These are phyloP conservation scores for Silene uniflora DNA, from an alignment of 148 eudicot species.

Conservation along the genomic window DNA sequence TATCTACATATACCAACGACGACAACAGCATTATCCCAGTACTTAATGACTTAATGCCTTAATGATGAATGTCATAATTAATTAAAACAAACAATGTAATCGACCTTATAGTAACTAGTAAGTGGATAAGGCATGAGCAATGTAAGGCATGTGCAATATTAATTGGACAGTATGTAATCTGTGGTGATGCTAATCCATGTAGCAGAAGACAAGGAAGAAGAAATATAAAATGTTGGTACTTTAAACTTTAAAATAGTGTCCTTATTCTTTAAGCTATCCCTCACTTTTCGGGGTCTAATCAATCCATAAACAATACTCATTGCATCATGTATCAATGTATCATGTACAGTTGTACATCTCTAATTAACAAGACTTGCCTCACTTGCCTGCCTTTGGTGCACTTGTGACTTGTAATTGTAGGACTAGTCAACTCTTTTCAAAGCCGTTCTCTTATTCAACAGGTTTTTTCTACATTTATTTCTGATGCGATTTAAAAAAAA, in stretches of 20 bases:
- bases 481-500: too few species aligned
- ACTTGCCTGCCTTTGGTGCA: background rate
- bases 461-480: too few species aligned
- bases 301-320: too few species aligned
- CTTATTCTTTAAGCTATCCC: conserved; percentile 5
- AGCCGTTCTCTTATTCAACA: too few species aligned
- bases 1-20: too few species aligned
- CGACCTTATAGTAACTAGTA: too few species aligned
- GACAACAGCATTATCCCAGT: too few species aligned
- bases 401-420: background rate
- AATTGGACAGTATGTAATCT: background rate
- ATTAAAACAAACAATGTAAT: too few species aligned
- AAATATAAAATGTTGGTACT: conserved; percentile 7
- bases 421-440: too few species aligned
- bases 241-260: background rate
- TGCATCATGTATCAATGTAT: background rate
- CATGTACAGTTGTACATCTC: background rate
- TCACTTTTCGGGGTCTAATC: conserved; percentile 3
- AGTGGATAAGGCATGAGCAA: background rate
- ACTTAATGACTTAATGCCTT: too few species aligned
- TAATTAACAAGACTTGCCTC: too few species aligned
- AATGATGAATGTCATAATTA: too few species aligned
- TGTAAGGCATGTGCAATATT: background rate
- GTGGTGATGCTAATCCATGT: conserved; percentile 1
- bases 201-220: background rate